Evolutionary conservation across 805 yeast genomes (phyloP).

Genomic region (Hanseniaspora osmophila): DNA sequence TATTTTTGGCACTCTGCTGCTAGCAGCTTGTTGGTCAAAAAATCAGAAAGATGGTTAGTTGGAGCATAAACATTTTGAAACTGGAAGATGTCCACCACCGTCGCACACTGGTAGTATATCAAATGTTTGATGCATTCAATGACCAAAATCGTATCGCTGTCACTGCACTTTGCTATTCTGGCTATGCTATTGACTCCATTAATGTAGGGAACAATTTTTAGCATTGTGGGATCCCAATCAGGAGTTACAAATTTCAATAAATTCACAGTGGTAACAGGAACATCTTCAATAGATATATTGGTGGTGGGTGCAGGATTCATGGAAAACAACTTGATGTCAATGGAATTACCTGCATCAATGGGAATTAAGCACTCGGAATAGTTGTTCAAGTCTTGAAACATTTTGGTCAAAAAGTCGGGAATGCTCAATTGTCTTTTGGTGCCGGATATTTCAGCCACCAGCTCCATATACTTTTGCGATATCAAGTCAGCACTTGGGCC

Average conservation of each 20-base stretch:
- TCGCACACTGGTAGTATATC: conserved; percentile 76
- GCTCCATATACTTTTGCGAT: conserved; percentile 16
- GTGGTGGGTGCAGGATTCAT: conserved; percentile 54
- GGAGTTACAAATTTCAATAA: conserved; percentile 63
- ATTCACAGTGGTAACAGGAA: conserved; percentile 80
- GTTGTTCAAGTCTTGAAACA: conserved; percentile 87
- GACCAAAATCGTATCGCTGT: conserved; percentile 66
- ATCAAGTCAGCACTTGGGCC: background rate
- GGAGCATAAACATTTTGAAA: conserved; percentile 82
- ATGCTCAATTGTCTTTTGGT: conserved; percentile 31
- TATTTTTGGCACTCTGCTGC: conserved; percentile 79
- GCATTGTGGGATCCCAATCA: conserved; percentile 95
- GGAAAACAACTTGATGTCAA: conserved; percentile 90
- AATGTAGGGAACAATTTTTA: conserved; percentile 70
- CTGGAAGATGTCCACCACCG: conserved; percentile 76
- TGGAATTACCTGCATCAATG: conserved; percentile 74
- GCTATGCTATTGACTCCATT: conserved; percentile 79
- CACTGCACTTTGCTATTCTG: conserved; percentile 62
- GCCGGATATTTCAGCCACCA: conserved; percentile 15
- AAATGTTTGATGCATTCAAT: conserved; percentile 82
- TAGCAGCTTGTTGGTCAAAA: conserved; percentile 49
- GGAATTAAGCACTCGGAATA: conserved; percentile 95
- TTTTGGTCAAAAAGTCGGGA: conserved; percentile 69
- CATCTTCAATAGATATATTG: conserved; percentile 69
- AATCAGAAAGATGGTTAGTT: conserved; percentile 58